Evolutionary conservation across 371 early-diverging fungal genomes (phyloP).

Genomic region (Circinella minor): DNA sequence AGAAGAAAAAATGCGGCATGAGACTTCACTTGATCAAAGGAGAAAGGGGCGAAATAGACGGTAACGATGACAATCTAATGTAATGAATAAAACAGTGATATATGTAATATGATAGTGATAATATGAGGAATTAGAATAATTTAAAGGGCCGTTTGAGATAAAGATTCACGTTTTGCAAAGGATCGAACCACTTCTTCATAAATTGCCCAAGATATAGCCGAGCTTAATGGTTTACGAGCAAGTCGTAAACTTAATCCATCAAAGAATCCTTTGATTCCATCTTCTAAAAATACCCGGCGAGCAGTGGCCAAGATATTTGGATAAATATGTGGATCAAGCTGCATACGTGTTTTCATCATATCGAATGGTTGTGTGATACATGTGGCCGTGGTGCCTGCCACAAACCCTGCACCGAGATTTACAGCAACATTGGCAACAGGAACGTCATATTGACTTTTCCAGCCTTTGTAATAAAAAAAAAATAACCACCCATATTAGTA

Average conservation of each 20-base stretch:
- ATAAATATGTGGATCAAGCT: constrained; percentile 81
- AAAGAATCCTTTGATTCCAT: constrained; percentile 80
- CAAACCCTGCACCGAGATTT: constrained; percentile 58
- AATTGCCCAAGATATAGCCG: constrained; percentile 93
- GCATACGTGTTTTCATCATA: constrained; percentile 92
- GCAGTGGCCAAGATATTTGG: constrained; percentile 65
- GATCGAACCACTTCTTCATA: constrained; percentile 81
- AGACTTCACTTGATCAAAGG: no score
- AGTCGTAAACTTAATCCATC: constrained; percentile 86
- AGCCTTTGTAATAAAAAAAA: neutral
- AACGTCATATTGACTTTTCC: constrained; percentile 15
- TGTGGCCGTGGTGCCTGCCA: constrained; percentile 79
- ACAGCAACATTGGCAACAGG: constrained; percentile 43
- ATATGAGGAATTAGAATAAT: no score
- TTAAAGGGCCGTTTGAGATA: constrained; percentile 11
- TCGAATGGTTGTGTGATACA: constrained; percentile 93
- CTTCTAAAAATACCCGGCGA: constrained; percentile 68
- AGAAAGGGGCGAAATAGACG: no score
- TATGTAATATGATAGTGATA: no score
- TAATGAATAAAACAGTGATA: no score
- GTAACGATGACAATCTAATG: no score
- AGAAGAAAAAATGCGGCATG: no score
- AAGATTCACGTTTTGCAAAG: constrained; percentile 17
- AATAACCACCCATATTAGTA: neutral
- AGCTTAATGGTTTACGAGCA: constrained; percentile 84